Conservation (phyloP, 768 basidiomycete species). For the Auricularia cornea region DNA sequence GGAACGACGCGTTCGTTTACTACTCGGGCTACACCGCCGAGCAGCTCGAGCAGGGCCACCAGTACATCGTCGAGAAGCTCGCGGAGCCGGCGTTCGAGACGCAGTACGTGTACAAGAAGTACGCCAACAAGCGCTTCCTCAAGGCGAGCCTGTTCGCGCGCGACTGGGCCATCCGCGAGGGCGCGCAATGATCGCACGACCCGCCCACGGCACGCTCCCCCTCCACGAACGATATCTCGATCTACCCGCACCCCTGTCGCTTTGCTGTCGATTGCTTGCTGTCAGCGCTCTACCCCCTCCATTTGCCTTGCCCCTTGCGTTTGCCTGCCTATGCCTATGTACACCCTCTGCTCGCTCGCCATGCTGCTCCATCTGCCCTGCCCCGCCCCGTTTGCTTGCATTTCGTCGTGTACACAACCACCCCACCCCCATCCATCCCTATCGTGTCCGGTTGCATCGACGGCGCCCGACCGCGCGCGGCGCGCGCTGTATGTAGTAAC, state of each 20-base stretch:
- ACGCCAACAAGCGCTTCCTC: conserved; percentile 95
- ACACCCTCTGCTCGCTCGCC: background rate
- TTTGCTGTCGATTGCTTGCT: background rate
- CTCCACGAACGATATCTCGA: too few species aligned
- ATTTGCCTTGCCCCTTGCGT: background rate
- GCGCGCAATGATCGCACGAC: background rate
- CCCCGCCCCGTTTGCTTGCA: too few species aligned
- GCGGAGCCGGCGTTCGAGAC: conserved; percentile 70
- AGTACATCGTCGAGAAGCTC: conserved; percentile 76
- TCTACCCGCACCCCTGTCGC: background rate
- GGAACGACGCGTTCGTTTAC: conserved; percentile 88
- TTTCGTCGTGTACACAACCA: too few species aligned
- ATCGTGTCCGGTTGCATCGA: too few species aligned
- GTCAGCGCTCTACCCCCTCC: background rate
- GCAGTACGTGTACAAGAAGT: conserved; percentile 91
- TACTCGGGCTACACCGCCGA: conserved; percentile 89
- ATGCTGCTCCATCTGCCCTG: too few species aligned
- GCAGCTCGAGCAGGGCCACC: conserved; percentile 74
- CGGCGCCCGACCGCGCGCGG: too few species aligned
- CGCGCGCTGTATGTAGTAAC: too few species aligned
- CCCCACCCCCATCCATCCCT: too few species aligned
- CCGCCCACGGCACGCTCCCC: background rate
- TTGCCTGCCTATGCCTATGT: background rate
- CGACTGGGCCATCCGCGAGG: conserved; percentile 28
- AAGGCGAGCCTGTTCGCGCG: conserved; percentile 49